Evolutionary conservation across 768 basidiomycete genomes (phyloP).

Genomic region (Psilocybe sp.): DNA sequence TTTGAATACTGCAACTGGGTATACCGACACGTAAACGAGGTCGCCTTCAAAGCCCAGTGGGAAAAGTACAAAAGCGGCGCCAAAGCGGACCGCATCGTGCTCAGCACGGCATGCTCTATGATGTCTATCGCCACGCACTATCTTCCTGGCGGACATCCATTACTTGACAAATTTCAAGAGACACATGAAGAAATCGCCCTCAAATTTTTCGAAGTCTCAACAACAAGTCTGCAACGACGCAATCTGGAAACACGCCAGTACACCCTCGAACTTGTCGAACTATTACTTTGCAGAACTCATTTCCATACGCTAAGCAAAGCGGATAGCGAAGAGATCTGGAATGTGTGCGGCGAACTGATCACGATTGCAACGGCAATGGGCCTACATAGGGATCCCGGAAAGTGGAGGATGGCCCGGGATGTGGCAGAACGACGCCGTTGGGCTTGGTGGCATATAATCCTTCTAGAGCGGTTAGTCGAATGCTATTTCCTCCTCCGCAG

Average conservation of each 20-base stretch:
- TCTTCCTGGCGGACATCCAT: conserved; percentile 60
- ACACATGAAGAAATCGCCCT: conserved; percentile 57
- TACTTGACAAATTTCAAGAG: conserved; percentile 52
- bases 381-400: conserved; percentile 81
- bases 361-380: conserved; percentile 81
- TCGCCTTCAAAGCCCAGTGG: conserved; percentile 64
- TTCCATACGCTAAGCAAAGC: conserved; percentile 72
- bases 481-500: too few species aligned
- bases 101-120: conserved; percentile 71
- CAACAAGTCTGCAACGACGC: conserved; percentile 59
- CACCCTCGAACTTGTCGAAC: conserved; percentile 73
- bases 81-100: conserved; percentile 62
- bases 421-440: conserved; percentile 77
- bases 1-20: conserved; percentile 90
- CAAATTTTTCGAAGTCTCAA: conserved; percentile 70
- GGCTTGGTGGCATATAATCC: conserved; percentile 90
- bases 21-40: conserved; percentile 72
- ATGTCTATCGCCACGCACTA: conserved; percentile 75
- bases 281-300: conserved; percentile 66
- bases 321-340: conserved; percentile 82
- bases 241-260: conserved; percentile 58
- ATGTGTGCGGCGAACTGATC: conserved; percentile 67
- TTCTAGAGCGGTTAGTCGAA: conserved; percentile 64
- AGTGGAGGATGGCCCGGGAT: conserved; percentile 68
- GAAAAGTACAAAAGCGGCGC: conserved; percentile 67